These are phyloP conservation scores for Botryotinia calthae DNA, from an alignment of 2,329 filamentous ascomycete genomes.

Conservation along the genomic window DNA sequence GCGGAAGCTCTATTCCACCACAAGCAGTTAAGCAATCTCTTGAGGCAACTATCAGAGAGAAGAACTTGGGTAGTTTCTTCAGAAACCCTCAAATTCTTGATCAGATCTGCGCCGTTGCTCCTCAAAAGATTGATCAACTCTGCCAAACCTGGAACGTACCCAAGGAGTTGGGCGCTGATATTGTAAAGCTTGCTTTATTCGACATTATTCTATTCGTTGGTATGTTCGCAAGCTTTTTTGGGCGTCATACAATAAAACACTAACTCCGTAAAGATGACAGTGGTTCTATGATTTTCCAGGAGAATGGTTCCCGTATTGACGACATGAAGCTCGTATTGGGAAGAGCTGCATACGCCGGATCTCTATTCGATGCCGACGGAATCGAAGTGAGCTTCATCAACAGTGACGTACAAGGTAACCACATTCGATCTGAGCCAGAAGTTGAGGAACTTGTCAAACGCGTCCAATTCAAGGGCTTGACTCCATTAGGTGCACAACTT, in stretches of 20 bases:
- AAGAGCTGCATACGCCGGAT: constrained; percentile 61
- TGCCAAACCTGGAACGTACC: constrained; percentile 35
- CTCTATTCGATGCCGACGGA: constrained; percentile 67
- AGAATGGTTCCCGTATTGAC: constrained; percentile 63
- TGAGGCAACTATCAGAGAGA: constrained; percentile 25
- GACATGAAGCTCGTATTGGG: constrained; percentile 63
- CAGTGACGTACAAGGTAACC: constrained; percentile 51
- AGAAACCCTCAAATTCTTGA: constrained; percentile 21
- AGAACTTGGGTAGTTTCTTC: constrained; percentile 21
- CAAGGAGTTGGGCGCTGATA: constrained; percentile 37
- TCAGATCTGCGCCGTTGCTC: constrained; percentile 19
- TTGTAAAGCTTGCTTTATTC: constrained; percentile 39
- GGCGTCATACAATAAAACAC: constrained; percentile 8
- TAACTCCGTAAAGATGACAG: constrained; percentile 52
- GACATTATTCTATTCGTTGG: constrained; percentile 37
- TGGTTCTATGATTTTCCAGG: constrained; percentile 68
- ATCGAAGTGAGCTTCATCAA: constrained; percentile 71
- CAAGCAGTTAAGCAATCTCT: constrained; percentile 23
- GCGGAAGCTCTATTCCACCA: constrained; percentile 7
- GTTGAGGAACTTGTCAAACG: constrained; percentile 56
- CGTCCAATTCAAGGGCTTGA: constrained; percentile 63
- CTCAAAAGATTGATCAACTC: constrained; percentile 32
- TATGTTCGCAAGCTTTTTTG: constrained; percentile 21
- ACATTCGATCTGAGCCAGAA: constrained; percentile 56
- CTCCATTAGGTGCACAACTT: constrained; percentile 63